These are phyloP conservation scores for Coemansia sp. DNA, from an alignment of 192 early-diverging fungal species.

Conservation along the genomic window DNA sequence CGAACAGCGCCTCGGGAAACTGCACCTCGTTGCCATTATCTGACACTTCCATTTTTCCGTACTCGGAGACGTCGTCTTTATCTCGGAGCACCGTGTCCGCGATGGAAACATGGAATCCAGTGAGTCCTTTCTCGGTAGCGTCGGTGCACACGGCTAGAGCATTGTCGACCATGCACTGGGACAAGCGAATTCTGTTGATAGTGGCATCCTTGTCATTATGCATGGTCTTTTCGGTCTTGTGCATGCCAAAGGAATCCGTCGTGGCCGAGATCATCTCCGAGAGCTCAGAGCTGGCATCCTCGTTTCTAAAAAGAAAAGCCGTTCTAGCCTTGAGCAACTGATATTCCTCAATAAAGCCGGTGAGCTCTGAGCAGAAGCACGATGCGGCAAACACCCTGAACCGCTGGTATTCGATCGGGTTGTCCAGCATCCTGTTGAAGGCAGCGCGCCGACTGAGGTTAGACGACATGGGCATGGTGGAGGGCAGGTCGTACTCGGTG, in stretches of 20 bases:
- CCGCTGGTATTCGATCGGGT: conserved; percentile 19
- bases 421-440: conserved; percentile 32
- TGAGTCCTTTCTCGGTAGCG: neutral
- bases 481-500: neutral
- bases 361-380: conserved; percentile 46
- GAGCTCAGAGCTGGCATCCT: neutral
- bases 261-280: neutral
- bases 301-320: neutral
- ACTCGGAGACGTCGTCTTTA: no score
- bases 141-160: neutral
- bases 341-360: conserved; percentile 38
- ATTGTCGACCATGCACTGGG: conserved; percentile 8
- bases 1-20: conserved; percentile 18
- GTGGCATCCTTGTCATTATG: neutral
- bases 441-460: conserved; percentile 14
- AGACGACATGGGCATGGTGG: neutral
- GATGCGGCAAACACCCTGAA: conserved; percentile 34
- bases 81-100: conserved; percentile 7
- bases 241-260: neutral
- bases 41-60: neutral
- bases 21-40: conserved; percentile 5
- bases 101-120: conserved; percentile 16
- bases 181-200: neutral
- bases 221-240: neutral
- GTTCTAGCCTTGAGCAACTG: conserved; percentile 29